Percentiles rank a stretch among this genome's conserved stretches.
These are phyloP conservation scores for Cicer cuneatum DNA, from an alignment of 306 rosid species.

Conservation along the genomic window DNA sequence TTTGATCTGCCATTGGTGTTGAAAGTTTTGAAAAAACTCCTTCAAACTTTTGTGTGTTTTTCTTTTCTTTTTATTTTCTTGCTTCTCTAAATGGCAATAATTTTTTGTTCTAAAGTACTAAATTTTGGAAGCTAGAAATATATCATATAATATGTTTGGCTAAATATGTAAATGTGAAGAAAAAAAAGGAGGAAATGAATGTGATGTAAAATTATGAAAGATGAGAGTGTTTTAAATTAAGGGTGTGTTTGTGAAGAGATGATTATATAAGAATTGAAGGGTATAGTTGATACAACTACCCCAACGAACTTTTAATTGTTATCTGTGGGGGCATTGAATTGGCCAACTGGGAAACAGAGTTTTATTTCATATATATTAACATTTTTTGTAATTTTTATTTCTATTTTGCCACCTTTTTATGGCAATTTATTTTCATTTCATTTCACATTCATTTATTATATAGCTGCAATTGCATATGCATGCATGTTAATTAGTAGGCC, in stretches of 20 bases:
- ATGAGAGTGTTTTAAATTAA: slow-evolving; percentile 41
- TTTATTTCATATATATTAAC: neutral
- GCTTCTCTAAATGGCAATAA: neutral
- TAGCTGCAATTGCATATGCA: slow-evolving; percentile 33
- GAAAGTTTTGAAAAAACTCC: neutral
- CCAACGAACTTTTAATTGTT: slow-evolving; percentile 88
- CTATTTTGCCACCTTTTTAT: slow-evolving; percentile 31
- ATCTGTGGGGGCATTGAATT: slow-evolving; percentile 48
- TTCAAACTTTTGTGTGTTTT: no score
- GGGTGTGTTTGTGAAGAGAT: slow-evolving; percentile 12
- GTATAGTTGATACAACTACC: slow-evolving; percentile 84
- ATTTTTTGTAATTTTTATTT: neutral
- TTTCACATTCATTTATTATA: neutral
- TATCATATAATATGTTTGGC: neutral
- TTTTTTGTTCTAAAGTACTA: neutral
- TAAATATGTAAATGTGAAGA: slow-evolving; percentile 5
- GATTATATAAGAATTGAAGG: neutral
- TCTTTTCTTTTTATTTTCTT: no score
- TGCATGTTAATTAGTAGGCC: slow-evolving; percentile 39
- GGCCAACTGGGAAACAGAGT: slow-evolving; percentile 43
- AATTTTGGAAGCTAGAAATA: slow-evolving; percentile 8
- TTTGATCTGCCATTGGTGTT: slow-evolving; percentile 37
- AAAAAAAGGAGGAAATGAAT: slow-evolving; percentile 21
- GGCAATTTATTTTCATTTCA: neutral
- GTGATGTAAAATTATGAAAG: slow-evolving; percentile 37